Evolutionary conservation across 106 monocot species (phyloP).

Genomic region (Agapanthus africanus): DNA sequence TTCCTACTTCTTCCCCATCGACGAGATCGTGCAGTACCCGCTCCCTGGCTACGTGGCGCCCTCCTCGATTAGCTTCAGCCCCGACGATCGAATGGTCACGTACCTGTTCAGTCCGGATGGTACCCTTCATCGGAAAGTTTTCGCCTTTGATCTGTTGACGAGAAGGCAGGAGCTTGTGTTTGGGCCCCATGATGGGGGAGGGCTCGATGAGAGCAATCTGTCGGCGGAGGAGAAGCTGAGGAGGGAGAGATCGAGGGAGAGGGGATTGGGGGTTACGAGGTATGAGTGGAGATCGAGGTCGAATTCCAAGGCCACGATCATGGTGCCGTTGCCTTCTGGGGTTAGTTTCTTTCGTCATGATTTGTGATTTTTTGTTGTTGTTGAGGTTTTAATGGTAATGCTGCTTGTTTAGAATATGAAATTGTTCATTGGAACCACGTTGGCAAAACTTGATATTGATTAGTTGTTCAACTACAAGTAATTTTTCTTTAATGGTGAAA

Average conservation of each 20-base stretch:
- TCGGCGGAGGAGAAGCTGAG: constrained; percentile 88
- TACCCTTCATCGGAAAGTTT: constrained; percentile 66
- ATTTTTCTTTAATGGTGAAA: too few species aligned
- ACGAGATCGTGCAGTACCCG: constrained; percentile 80
- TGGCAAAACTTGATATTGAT: too few species aligned
- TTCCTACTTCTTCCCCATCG: constrained; percentile 33
- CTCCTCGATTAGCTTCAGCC: constrained; percentile 77
- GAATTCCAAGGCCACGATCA: constrained; percentile 26
- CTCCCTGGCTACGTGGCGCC: constrained; percentile 77
- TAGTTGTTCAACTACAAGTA: too few species aligned
- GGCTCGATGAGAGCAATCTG: constrained; percentile 78
- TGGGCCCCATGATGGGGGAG: constrained; percentile 73
- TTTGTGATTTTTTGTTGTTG: not conserved
- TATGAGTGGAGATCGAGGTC: constrained; percentile 63
- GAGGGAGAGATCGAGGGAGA: constrained; percentile 80
- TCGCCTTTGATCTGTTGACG: constrained; percentile 44
- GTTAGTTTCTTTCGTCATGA: constrained; percentile 19
- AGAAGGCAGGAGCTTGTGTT: constrained; percentile 60
- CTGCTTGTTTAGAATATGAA: too few species aligned
- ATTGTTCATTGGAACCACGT: too few species aligned
- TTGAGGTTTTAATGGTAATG: not conserved
- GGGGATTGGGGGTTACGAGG: constrained; percentile 83
- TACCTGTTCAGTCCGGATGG: constrained; percentile 78
- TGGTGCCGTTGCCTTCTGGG: constrained; percentile 90
- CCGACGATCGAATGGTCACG: constrained; percentile 65